These are phyloP conservation scores for Xylariomycetidae sp. DNA, from an alignment of 2,329 filamentous ascomycete species.

Conservation along the genomic window DNA sequence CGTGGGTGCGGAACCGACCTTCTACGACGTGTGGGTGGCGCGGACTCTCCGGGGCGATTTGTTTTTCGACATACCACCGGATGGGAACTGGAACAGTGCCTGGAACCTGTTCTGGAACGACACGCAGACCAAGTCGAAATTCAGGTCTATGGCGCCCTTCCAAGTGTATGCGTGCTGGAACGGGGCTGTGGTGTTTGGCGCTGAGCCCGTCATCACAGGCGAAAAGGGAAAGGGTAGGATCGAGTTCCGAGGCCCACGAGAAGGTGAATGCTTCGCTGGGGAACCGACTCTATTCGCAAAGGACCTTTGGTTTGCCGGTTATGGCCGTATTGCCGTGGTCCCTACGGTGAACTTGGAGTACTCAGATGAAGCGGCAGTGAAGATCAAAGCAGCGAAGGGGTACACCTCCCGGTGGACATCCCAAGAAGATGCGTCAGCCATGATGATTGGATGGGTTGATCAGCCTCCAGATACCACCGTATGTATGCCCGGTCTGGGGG, in stretches of 20 bases:
- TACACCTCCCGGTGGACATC: constrained; percentile 35
- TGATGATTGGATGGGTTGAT: constrained; percentile 37
- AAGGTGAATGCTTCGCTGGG: constrained; percentile 47
- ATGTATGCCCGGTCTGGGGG: constrained; percentile 39
- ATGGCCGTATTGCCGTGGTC: constrained; percentile 50
- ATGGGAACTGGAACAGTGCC: constrained; percentile 44
- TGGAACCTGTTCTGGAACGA: constrained; percentile 52
- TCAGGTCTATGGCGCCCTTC: constrained; percentile 37
- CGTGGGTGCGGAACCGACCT: constrained; percentile 38
- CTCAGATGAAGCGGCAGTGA: constrained; percentile 36
- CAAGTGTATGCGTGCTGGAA: constrained; percentile 61
- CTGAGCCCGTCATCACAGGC: constrained; percentile 36
- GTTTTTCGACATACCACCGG: constrained; percentile 49
- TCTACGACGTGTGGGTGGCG: constrained; percentile 56
- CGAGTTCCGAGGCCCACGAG: constrained; percentile 35
- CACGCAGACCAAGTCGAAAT: constrained; percentile 26
- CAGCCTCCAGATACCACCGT: constrained; percentile 42
- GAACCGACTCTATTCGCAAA: constrained; percentile 54
- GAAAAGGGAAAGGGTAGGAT: constrained; percentile 26
- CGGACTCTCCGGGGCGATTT: constrained; percentile 47
- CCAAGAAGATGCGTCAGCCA: constrained; percentile 22
- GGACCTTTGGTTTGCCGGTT: constrained; percentile 48
- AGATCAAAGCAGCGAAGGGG: constrained; percentile 47
- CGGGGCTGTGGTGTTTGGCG: constrained; percentile 45
- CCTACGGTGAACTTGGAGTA: constrained; percentile 54